A percentile compares a stretch with the other conserved stretches of the same genome.
Evolutionary conservation across 2,329 filamentous ascomycete species (phyloP).

Genomic region (Cryphonectria carpinicola): DNA sequence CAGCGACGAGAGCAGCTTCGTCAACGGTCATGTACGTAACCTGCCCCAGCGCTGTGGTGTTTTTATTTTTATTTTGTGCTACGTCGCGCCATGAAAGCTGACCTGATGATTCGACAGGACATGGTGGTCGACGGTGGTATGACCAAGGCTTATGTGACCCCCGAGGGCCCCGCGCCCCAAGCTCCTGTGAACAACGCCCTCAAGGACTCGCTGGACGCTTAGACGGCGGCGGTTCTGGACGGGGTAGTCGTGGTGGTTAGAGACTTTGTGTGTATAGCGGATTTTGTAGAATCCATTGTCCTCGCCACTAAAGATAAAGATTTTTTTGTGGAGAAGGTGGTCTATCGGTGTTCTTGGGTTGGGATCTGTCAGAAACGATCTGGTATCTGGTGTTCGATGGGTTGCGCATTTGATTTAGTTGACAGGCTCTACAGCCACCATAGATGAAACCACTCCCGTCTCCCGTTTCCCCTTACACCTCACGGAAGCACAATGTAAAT

Average conservation of each 20-base stretch:
- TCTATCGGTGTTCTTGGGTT: background rate
- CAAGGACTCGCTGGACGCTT: constrained; percentile 49
- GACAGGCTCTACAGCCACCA: background rate
- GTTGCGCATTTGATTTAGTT: background rate
- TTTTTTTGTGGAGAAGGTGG: background rate
- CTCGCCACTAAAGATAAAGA: background rate
- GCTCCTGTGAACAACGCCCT: constrained; percentile 65
- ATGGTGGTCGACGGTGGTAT: constrained; percentile 96
- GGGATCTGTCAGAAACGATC: background rate
- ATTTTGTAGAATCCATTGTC: background rate
- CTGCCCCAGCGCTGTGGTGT: background rate
- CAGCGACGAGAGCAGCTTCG: constrained; percentile 85
- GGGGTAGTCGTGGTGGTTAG: background rate
- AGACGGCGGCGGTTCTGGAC: constrained; percentile 27
- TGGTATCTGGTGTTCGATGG: constrained; percentile 3
- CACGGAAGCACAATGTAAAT: background rate
- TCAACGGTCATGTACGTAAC: constrained; percentile 64
- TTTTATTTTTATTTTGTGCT: background rate
- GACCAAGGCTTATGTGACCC: constrained; percentile 85
- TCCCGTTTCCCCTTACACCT: background rate
- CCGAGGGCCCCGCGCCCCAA: constrained; percentile 59
- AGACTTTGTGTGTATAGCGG: background rate
- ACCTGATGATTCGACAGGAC: constrained; percentile 57
- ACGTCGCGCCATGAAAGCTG: background rate
- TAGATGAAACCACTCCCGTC: background rate